Percentiles rank a stretch among this genome's conserved stretches.
Evolutionary conservation across 805 yeast species (phyloP).

Genomic region (Yamadazyma phyllophila): DNA sequence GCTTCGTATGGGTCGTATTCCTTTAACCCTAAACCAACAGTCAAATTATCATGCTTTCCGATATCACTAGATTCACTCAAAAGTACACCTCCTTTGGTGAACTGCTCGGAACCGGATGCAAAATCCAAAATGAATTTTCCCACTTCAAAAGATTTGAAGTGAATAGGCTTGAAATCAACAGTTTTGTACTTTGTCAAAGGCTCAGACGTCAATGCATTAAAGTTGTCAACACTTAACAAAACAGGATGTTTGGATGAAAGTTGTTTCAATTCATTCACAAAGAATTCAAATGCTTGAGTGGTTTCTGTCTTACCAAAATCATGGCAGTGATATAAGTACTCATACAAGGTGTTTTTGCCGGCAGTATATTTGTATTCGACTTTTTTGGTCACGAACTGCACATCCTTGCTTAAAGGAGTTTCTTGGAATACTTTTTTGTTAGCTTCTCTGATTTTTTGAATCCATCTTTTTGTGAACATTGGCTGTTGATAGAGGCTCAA

Average conservation of each 20-base stretch:
- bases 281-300: slow-evolving; percentile 49
- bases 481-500: slow-evolving; percentile 67
- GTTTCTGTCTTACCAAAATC: slow-evolving; percentile 39
- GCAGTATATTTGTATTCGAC: slow-evolving; percentile 31
- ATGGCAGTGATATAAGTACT: slow-evolving; percentile 39
- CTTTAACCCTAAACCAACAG: slow-evolving; percentile 54
- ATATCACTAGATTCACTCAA: slow-evolving; percentile 60
- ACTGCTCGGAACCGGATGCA: slow-evolving; percentile 50
- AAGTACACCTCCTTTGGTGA: slow-evolving; percentile 63
- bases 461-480: slow-evolving; percentile 62
- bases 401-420: slow-evolving; percentile 34
- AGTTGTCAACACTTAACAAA: slow-evolving; percentile 68
- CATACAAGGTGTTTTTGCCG: slow-evolving; percentile 39
- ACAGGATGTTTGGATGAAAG: slow-evolving; percentile 55
- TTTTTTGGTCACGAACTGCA: slow-evolving; percentile 31
- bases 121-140: slow-evolving; percentile 55
- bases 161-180: slow-evolving; percentile 52
- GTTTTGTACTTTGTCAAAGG: slow-evolving; percentile 62
- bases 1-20: slow-evolving; percentile 55
- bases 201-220: slow-evolving; percentile 57
- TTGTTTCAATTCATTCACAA: slow-evolving; percentile 52
- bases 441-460: slow-evolving; percentile 44
- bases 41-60: slow-evolving; percentile 49
- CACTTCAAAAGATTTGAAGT: slow-evolving; percentile 61
- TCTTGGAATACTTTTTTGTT: slow-evolving; percentile 34